Base-by-base conservation (phyloP, 345 rosid species). In the Lepidium sativum region DNA sequence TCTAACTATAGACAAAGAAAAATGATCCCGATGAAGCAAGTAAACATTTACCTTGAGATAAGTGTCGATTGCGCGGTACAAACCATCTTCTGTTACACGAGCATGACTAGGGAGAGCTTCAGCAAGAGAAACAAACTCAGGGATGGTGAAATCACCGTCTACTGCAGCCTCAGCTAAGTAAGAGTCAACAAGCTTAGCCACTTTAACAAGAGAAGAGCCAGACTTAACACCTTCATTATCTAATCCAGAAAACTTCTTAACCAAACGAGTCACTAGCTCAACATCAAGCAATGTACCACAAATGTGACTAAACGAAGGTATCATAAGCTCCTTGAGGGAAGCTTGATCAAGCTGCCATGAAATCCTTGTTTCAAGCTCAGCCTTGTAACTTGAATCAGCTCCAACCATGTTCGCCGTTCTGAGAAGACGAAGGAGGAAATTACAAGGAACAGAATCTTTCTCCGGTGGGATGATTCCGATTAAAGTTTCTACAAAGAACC, bases 301-400 rank as follows among this genome's bases (percentile, higher is more conserved):
- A 4, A 86, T 84, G 73, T 89, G 97, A 68, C 96, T 89, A 6
- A 92, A 92, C 6, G 96, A 89, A 1, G 98, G 98, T 66, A 92
- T 86, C 98, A 92, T 74, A 8, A 92, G 35, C 76, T 92, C 98
- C 64, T 84, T 87, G 38, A 92, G 59, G 0, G 96, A 85, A 45
- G 98, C 96, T 59, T 82, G 87, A 59, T 92, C 98, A 0, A 92
- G 84, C 63, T 87, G 96, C 97, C 87, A 81, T 4, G 96, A 79
- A 23, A 86, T 72, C 78, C 87, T 75, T 59, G 59, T 79, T 78
- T 92, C 98, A 0, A 92, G 81, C 86, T 92, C 97, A 0, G 59
- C 73, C 41, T 73, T 78, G 73, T 80, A 87, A 3, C 39, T 17
- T 1, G 79, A 64, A 55, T 86, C 96, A 5, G 72, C 91, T 0